Conservation (phyloP, 179 eudicot species). For the Sideroxylon spinosum region DNA sequence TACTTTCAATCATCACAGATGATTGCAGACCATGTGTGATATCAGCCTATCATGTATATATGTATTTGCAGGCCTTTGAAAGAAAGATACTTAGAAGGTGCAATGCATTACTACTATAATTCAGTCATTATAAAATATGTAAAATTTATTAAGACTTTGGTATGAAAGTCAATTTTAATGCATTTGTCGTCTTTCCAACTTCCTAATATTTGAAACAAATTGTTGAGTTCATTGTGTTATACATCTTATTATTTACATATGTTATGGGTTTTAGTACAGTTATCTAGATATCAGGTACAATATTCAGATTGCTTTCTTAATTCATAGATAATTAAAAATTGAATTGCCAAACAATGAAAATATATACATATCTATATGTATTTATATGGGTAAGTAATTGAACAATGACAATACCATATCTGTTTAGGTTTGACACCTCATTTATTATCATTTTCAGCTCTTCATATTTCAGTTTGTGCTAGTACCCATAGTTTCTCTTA, state of each 20-base stretch:
- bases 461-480: neutral
- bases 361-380: too few relatives aligned
- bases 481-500: neutral
- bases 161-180: neutral
- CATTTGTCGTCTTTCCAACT: neutral
- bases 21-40: neutral
- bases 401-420: neutral
- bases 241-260: neutral
- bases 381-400: neutral
- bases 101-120: neutral
- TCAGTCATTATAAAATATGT: neutral
- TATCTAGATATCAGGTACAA: neutral
- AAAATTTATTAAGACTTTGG: neutral
- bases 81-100: neutral
- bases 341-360: too few relatives aligned
- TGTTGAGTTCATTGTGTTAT: neutral
- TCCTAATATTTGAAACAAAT: neutral
- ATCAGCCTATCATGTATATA: neutral
- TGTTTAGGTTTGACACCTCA: neutral
- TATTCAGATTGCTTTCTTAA: too few relatives aligned
- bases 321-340: too few relatives aligned
- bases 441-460: neutral
- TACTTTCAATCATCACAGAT: too few relatives aligned
- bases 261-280: neutral
- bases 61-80: neutral